These are phyloP conservation scores for Phycomyces nitens DNA, from an alignment of 192 early-diverging fungal species.

Conservation along the genomic window DNA sequence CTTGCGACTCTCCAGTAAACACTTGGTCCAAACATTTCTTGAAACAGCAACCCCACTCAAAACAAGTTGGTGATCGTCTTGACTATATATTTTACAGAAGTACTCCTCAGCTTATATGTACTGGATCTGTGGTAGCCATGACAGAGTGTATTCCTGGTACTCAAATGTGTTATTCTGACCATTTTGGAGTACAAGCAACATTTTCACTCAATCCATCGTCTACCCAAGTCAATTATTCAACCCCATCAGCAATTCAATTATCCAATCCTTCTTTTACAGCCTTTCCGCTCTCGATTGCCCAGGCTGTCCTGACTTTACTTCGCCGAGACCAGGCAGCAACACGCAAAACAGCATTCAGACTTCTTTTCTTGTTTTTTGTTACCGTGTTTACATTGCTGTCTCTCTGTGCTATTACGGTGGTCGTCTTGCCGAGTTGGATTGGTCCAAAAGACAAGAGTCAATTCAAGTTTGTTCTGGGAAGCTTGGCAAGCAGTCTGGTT, in stretches of 20 bases:
- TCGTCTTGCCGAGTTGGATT: background rate
- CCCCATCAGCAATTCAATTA: background rate
- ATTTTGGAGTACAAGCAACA: conserved; percentile 49
- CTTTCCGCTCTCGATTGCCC: background rate
- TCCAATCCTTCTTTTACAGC: conserved; percentile 1
- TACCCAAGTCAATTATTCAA: background rate
- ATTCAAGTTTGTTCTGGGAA: background rate
- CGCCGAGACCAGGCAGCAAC: conserved; percentile 2
- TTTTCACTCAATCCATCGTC: conserved; percentile 13
- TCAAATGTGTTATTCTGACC: conserved; percentile 41
- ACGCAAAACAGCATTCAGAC: background rate
- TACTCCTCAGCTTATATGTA: conserved; percentile 40
- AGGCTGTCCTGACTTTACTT: conserved; percentile 8
- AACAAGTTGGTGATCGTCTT: conserved; percentile 40
- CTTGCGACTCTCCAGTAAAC: conserved; percentile 52
- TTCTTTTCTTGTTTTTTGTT: background rate
- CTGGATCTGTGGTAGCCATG: conserved; percentile 25
- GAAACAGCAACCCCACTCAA: conserved; percentile 32
- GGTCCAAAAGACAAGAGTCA: background rate
- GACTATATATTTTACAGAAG: conserved; percentile 52
- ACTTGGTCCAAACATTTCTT: conserved; percentile 44
- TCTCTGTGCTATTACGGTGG: conserved; percentile 6
- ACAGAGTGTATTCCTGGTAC: conserved; percentile 28
- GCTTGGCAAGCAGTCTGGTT: conserved; percentile 4
- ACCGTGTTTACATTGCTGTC: conserved; percentile 1